phyloP scores from a whole-genome alignment of 805 yeast genomes.

The Kazachstania taianensis region DNA sequence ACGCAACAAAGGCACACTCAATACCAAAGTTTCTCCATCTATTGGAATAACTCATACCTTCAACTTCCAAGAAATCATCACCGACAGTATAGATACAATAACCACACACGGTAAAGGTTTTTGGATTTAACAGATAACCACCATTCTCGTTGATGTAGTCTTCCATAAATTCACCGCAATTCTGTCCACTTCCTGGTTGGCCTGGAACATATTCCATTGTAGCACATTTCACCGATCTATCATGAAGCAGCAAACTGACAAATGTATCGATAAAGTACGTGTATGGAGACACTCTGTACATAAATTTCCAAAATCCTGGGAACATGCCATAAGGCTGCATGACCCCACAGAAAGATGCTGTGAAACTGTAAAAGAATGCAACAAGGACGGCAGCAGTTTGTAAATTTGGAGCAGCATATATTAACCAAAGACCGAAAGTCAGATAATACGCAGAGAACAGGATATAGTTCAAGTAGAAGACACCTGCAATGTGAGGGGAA shows the following conservation, averaged over 20 bases:
- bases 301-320: slow-evolving; percentile 70
- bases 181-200: slow-evolving; percentile 45
- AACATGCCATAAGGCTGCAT: slow-evolving; percentile 31
- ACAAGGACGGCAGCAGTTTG: slow-evolving; percentile 56
- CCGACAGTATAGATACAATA: slow-evolving; percentile 34
- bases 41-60: slow-evolving; percentile 34
- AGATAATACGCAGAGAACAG: slow-evolving; percentile 34
- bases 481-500: slow-evolving; percentile 37
- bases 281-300: slow-evolving; percentile 57
- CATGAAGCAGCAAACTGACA: slow-evolving; percentile 39
- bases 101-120: slow-evolving; percentile 33
- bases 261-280: slow-evolving; percentile 49
- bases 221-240: slow-evolving; percentile 40
- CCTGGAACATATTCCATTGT: slow-evolving; percentile 40
- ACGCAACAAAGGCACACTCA: slow-evolving; percentile 40
- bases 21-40: slow-evolving; percentile 57
- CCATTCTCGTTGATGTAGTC: slow-evolving; percentile 33
- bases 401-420: slow-evolving; percentile 57
- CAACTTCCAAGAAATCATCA: slow-evolving; percentile 30
- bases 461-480: slow-evolving; percentile 36
- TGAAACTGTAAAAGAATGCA: slow-evolving; percentile 31
- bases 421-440: slow-evolving; percentile 39
- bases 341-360: slow-evolving; percentile 31
- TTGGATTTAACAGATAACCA: slow-evolving; percentile 48
- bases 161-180: slow-evolving; percentile 48